Evolutionary conservation across 805 yeast species (phyloP), one percentile per base, ranked within the genome.

Genomic region (Yarrowia keelungensis): DNA sequence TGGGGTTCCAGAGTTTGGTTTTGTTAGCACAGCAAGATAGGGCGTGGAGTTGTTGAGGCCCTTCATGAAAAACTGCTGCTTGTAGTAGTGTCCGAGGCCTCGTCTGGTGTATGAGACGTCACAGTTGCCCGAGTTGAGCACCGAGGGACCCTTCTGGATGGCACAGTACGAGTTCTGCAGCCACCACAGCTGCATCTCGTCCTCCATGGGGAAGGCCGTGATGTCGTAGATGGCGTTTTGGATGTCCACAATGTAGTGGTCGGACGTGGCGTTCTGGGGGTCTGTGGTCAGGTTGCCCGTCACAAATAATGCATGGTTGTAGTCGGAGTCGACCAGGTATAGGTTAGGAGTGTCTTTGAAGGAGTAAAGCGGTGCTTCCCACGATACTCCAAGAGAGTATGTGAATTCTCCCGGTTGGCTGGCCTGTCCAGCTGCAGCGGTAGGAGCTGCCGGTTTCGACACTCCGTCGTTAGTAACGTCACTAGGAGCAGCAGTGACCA

Each of bases 321-420:
- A 84, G 77, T 91, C 97, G 0, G 92, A 79, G 75, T 91, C 97
- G 1, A 90, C 84, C 16, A 89, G 78, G 43, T 73, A 79, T n/a
- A 78, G 69, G 35, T 73, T 71, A 11, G 74, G 71, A 5, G 36
- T 53, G 12, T 49, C 43, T 22, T 38, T 56, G 19, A 58, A 69
- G 4, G 51, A 35, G 45, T 69, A 71, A 5, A 68, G 38, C 4
- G 74, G 73, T 3, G 35, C 38, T 8, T 41, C 46, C 19, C 72
- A 68, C 15, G 75, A 74, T 2, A 86, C 84, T 3, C 91, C 93
- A 42, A 92, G 76, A 74, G 87, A 85, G 74, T 88, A 90, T 0
- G 65, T 59, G 32, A 59, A 59, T 3, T 59, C 65, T 35, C 65
- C 65, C 5, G 42, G 65, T n/a, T 43, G 65, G 12, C 12, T 16